Evolutionary conservation across 495 filamentous ascomycete species (phyloP).

Genomic region (Penicillium argentinense): DNA sequence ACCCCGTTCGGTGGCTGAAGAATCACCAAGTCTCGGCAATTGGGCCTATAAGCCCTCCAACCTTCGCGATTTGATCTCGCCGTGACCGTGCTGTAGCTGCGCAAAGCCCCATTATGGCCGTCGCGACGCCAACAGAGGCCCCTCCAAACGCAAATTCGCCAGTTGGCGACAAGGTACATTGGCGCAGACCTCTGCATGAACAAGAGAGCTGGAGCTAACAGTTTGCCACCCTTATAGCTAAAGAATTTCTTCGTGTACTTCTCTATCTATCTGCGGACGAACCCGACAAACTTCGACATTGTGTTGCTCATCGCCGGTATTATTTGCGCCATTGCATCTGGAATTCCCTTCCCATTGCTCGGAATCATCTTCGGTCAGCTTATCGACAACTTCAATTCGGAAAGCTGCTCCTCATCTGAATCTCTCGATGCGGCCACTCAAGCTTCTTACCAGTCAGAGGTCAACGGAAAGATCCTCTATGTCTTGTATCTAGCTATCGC

Average conservation of each 20-base stretch:
- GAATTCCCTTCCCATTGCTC: slow-evolving; percentile 64
- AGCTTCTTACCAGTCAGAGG: slow-evolving; percentile 35
- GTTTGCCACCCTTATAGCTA: background rate
- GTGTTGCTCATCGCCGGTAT: slow-evolving; percentile 50
- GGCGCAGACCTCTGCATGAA: background rate
- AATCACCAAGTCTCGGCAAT: background rate
- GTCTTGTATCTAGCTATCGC: slow-evolving; percentile 63
- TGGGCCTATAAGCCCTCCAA: background rate
- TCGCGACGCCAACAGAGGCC: background rate
- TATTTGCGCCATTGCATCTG: slow-evolving; percentile 55
- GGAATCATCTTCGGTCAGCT: slow-evolving; percentile 66
- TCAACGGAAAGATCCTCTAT: slow-evolving; percentile 57
- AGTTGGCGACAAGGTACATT: slow-evolving; percentile 3
- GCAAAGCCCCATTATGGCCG: slow-evolving; percentile 1
- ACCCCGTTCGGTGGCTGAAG: background rate
- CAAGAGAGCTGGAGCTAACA: background rate
- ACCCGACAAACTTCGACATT: slow-evolving; percentile 43
- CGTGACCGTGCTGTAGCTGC: background rate
- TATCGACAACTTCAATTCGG: slow-evolving; percentile 60
- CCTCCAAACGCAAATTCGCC: background rate
- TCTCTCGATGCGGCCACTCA: slow-evolving; percentile 15
- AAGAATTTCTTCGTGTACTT: slow-evolving; percentile 9
- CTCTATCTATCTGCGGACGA: slow-evolving; percentile 8
- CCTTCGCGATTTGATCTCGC: background rate
- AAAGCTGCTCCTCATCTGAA: slow-evolving; percentile 38